phyloP scores from a whole-genome alignment of 2,329 filamentous ascomycete genomes.

The Phaeosphaeriaceae sp. region DNA sequence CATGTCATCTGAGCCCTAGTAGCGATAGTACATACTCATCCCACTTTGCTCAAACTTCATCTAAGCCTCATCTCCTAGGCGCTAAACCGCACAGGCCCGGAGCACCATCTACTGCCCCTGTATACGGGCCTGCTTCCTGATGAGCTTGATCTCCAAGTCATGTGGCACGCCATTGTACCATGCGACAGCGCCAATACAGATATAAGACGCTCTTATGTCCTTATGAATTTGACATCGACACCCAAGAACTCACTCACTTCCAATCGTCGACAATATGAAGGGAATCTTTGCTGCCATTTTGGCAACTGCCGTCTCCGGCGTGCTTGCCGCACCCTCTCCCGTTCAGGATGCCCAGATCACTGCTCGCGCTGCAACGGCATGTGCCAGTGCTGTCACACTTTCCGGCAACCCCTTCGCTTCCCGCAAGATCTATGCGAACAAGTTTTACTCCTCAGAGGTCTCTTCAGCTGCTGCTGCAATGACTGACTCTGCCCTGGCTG shows the following conservation, averaged over 20 bases:
- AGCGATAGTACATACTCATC: slow-evolving; percentile 31
- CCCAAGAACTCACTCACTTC: slow-evolving; percentile 21
- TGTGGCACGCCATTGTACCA: slow-evolving; percentile 9
- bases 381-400: slow-evolving; percentile 45
- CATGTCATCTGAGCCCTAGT: slow-evolving; percentile 30
- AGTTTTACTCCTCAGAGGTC: slow-evolving; percentile 62
- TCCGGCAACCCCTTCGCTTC: slow-evolving; percentile 61
- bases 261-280: slow-evolving; percentile 42
- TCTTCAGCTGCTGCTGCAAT: slow-evolving; percentile 66
- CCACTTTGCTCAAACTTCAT: slow-evolving; percentile 33
- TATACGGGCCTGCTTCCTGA: slow-evolving; percentile 48
- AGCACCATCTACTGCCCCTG: slow-evolving; percentile 33
- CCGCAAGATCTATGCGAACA: slow-evolving; percentile 59
- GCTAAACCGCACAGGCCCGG: slow-evolving; percentile 36
- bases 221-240: slow-evolving; percentile 26
- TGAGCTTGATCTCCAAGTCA: slow-evolving; percentile 16
- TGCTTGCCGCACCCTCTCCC: slow-evolving; percentile 42
- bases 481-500: slow-evolving; percentile 55
- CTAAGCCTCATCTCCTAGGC: slow-evolving; percentile 39
- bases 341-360: slow-evolving; percentile 42
- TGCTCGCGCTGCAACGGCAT: slow-evolving; percentile 39
- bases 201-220: slow-evolving; percentile 40
- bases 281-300: slow-evolving; percentile 40
- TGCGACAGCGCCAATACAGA: slow-evolving; percentile 15
- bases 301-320: slow-evolving; percentile 45